Evolutionary conservation across 768 basidiomycete genomes (phyloP).

Genomic region (Amanita rimosa): DNA sequence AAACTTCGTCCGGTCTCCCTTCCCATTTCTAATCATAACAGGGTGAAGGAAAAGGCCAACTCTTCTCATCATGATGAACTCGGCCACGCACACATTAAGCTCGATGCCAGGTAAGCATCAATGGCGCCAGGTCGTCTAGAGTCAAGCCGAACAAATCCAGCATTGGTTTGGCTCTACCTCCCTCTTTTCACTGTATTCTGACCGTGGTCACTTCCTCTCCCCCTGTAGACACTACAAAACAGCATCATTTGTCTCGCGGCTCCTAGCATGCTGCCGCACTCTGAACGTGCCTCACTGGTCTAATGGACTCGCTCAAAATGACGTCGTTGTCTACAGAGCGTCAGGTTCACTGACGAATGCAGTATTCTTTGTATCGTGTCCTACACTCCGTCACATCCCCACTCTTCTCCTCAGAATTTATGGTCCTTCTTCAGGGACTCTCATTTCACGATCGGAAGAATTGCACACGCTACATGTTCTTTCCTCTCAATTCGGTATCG

Average conservation of each 20-base stretch:
- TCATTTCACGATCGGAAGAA: slow-evolving; percentile 84
- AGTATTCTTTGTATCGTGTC: slow-evolving; percentile 90
- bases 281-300: slow-evolving; percentile 55
- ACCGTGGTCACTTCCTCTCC: slow-evolving; percentile 7
- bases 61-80: slow-evolving; percentile 32
- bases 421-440: slow-evolving; percentile 72
- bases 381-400: slow-evolving; percentile 30
- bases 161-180: slow-evolving; percentile 19
- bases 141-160: slow-evolving; percentile 7
- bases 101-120: slow-evolving; percentile 64
- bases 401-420: slow-evolving; percentile 89
- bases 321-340: slow-evolving; percentile 62
- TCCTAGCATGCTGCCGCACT: slow-evolving; percentile 44
- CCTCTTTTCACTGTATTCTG: slow-evolving; percentile 6
- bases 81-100: slow-evolving; percentile 37
- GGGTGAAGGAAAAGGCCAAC: neutral
- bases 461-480: slow-evolving; percentile 83
- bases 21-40: neutral
- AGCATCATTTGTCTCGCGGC: slow-evolving; percentile 35
- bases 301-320: slow-evolving; percentile 30
- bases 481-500: slow-evolving; percentile 80
- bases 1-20: neutral
- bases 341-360: slow-evolving; percentile 93
- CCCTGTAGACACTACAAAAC: slow-evolving; percentile 54
- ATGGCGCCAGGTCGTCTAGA: slow-evolving; percentile 7